Percentiles rank a stretch among this genome's conserved stretches.
Conservation (phyloP, 1,284 basidiomycete genomes). For the Puccinia coronata region DNA sequence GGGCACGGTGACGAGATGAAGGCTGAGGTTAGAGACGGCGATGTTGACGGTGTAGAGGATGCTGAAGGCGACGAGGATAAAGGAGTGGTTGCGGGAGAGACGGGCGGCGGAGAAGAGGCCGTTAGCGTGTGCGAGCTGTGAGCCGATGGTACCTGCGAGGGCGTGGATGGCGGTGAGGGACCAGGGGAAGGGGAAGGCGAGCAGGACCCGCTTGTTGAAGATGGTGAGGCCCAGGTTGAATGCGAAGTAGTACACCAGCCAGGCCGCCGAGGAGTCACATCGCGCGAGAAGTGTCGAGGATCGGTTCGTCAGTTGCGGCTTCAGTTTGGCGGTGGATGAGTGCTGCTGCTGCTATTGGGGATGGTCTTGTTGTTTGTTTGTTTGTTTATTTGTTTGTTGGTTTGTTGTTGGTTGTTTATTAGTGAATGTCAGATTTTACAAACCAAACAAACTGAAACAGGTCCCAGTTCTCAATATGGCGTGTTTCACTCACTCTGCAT, state of each 20-base stretch:
- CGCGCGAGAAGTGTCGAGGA: background rate
- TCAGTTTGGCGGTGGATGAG: background rate
- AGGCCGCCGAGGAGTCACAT: conserved; percentile 56
- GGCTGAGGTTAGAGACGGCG: conserved; percentile 82
- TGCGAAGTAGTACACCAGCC: conserved; percentile 78
- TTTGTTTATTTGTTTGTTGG: background rate
- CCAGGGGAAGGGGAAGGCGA: conserved; percentile 87
- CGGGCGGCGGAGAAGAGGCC: conserved; percentile 68
- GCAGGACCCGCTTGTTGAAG: conserved; percentile 86
- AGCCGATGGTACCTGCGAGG: conserved; percentile 69
- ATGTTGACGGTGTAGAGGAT: conserved; percentile 87
- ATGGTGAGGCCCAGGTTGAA: conserved; percentile 87
- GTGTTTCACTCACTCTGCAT: too few relatives aligned
- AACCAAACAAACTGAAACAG: background rate
- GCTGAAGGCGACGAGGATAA: conserved; percentile 75
- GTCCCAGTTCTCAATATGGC: too few relatives aligned
- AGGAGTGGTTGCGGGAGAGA: conserved; percentile 65
- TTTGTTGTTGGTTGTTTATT: background rate
- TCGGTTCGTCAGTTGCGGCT: too few relatives aligned
- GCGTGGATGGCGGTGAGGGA: conserved; percentile 54
- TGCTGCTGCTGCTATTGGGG: background rate
- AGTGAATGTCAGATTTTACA: background rate
- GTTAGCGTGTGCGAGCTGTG: conserved; percentile 67
- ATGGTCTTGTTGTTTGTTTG: background rate
- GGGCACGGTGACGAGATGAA: conserved; percentile 84